Evolutionary conservation across 441 rosid species (phyloP).

Genomic region (Gossypium davidsonii): DNA sequence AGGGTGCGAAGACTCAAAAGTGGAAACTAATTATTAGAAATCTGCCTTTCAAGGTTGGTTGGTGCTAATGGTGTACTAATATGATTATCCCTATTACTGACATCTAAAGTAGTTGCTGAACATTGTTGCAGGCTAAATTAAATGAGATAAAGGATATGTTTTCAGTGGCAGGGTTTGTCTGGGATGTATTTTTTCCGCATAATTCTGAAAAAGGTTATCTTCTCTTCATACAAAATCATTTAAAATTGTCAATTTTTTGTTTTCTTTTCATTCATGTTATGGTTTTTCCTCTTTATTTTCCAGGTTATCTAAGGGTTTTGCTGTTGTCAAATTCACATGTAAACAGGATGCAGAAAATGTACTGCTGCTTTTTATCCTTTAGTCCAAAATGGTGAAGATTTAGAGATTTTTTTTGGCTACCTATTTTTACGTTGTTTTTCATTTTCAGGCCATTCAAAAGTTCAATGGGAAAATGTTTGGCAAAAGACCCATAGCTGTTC

Average conservation of each 20-base stretch:
- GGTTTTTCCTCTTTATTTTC: constrained; percentile 8
- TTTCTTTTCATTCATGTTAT: constrained; percentile 9
- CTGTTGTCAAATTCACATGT: constrained; percentile 87
- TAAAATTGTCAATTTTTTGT: constrained; percentile 10
- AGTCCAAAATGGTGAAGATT: not conserved
- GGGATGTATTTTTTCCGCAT: constrained; percentile 79
- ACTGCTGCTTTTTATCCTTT: constrained; percentile 22
- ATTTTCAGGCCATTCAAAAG: constrained; percentile 72
- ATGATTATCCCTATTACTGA: not conserved
- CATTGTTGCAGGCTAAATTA: constrained; percentile 59
- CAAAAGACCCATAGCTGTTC: constrained; percentile 86
- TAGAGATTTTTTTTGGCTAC: constrained; percentile 3
- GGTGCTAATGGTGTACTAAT: not conserved
- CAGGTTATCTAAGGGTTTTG: constrained; percentile 73
- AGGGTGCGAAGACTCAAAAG: constrained; percentile 95
- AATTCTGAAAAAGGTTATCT: constrained; percentile 73
- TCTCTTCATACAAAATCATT: constrained; percentile 14
- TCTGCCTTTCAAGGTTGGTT: constrained; percentile 80
- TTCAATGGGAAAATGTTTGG: constrained; percentile 69
- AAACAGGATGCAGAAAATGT: constrained; percentile 86
- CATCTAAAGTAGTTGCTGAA: constrained; percentile 21
- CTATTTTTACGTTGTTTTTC: constrained; percentile 4
- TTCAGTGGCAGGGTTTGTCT: constrained; percentile 79
- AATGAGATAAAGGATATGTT: constrained; percentile 55
- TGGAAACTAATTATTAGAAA: constrained; percentile 93